Evolutionary conservation across 306 rosid genomes (phyloP).

Genomic region (Corylus avellana): DNA sequence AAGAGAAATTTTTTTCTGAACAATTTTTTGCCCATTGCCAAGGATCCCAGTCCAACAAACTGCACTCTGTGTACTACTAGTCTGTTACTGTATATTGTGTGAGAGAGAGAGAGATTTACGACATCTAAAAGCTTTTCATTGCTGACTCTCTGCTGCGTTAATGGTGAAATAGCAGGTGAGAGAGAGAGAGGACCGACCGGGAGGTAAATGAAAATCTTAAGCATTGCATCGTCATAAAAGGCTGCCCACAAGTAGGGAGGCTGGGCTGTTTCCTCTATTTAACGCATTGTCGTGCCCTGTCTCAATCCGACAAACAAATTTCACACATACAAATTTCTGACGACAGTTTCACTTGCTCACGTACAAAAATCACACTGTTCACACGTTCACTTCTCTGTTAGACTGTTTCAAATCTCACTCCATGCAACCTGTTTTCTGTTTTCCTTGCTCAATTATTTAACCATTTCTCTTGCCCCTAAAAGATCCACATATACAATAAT

Average conservation of each 20-base stretch:
- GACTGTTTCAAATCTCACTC: not conserved
- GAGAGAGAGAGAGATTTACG: too few relatives aligned
- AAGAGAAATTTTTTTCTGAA: too few relatives aligned
- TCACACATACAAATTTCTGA: not conserved
- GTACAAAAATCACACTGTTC: not conserved
- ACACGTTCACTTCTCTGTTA: not conserved
- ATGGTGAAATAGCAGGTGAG: not conserved
- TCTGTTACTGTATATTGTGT: too few relatives aligned
- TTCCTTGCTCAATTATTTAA: not conserved
- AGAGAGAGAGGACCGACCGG: conserved; percentile 4
- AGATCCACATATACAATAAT: not conserved
- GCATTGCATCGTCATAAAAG: conserved; percentile 5
- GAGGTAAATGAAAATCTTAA: not conserved
- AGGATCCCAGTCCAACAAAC: too few relatives aligned
- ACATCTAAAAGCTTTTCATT: conserved; percentile 45
- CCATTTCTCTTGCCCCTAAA: not conserved
- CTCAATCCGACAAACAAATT: conserved; percentile 16
- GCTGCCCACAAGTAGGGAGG: not conserved
- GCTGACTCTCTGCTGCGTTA: conserved; percentile 33
- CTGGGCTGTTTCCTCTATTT: conserved; percentile 26
- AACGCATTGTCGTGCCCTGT: conserved; percentile 3
- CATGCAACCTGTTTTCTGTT: not conserved
- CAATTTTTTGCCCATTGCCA: too few relatives aligned
- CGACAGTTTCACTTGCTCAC: too few relatives aligned
- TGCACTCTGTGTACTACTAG: too few relatives aligned